Evolutionary conservation across 495 filamentous ascomycete species (phyloP).

Genomic region (Trichoderma erinaceum): DNA sequence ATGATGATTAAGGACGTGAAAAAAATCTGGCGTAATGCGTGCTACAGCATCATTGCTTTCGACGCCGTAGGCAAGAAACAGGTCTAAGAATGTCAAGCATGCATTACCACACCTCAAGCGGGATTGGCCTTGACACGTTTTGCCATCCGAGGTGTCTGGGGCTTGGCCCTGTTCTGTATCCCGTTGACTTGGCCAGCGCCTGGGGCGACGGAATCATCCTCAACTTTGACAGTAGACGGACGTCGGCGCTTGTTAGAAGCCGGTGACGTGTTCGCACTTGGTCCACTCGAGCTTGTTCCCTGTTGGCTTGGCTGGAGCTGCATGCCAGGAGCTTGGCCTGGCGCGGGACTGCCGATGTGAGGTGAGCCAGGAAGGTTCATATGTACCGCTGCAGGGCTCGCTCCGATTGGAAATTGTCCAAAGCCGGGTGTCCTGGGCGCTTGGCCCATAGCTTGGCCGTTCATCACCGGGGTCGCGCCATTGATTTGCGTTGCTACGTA

Average conservation of each 20-base stretch:
- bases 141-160: conserved; percentile 40
- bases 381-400: conserved; percentile 50
- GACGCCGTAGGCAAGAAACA: not conserved
- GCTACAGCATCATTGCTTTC: not conserved
- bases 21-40: not conserved
- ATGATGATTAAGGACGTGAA: conserved; percentile 10
- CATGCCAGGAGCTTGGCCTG: conserved; percentile 61
- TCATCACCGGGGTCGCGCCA: conserved; percentile 27
- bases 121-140: conserved; percentile 41
- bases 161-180: conserved; percentile 34
- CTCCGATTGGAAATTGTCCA: conserved; percentile 45
- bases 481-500: conserved; percentile 44
- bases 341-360: conserved; percentile 52
- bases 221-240: conserved; percentile 69
- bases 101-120: conserved; percentile 19
- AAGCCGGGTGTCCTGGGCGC: conserved; percentile 40
- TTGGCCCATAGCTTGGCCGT: conserved; percentile 34
- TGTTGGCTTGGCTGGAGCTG: conserved; percentile 66
- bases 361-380: conserved; percentile 55
- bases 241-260: conserved; percentile 73
- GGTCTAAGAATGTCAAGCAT: not conserved
- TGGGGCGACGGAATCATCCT: conserved; percentile 51
- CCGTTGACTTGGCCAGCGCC: conserved; percentile 43
- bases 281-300: conserved; percentile 60
- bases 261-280: conserved; percentile 80